Evolutionary conservation across 2,329 filamentous ascomycete species (phyloP).

Genomic region (Aspergillus ochraceus): DNA sequence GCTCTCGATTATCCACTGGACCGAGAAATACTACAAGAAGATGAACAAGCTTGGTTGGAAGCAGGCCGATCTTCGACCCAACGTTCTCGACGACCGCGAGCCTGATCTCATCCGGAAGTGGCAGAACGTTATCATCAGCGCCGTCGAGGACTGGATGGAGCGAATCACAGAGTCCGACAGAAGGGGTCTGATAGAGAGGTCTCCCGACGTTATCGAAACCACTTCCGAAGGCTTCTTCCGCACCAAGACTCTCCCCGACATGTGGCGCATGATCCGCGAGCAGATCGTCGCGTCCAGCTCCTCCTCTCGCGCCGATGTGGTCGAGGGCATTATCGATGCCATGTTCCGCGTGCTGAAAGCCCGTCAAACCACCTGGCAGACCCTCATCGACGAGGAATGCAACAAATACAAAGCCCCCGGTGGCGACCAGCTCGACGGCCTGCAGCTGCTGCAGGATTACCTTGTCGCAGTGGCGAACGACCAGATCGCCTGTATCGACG

Average conservation of each 20-base stretch:
- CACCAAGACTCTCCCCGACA: constrained; percentile 85
- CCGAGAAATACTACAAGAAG: constrained; percentile 92
- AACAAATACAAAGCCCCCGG: constrained; percentile 64
- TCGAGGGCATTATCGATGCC: constrained; percentile 91
- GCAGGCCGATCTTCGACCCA: constrained; percentile 74
- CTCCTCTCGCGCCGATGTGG: constrained; percentile 83
- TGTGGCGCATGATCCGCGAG: constrained; percentile 97
- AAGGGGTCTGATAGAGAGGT: constrained; percentile 76
- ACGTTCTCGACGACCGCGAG: constrained; percentile 87
- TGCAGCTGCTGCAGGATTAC: constrained; percentile 81
- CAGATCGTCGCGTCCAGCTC: constrained; percentile 83
- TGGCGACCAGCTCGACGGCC: constrained; percentile 59
- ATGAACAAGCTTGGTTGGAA: constrained; percentile 86
- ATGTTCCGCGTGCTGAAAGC: constrained; percentile 86
- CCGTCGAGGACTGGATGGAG: constrained; percentile 96
- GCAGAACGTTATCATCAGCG: constrained; percentile 89
- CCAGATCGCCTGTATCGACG: constrained; percentile 97
- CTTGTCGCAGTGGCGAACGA: constrained; percentile 96
- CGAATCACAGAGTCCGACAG: constrained; percentile 82
- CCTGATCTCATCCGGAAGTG: constrained; percentile 90
- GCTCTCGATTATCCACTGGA: constrained; percentile 90
- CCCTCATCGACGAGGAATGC: constrained; percentile 83
- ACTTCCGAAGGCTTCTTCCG: constrained; percentile 90
- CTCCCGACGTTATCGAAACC: constrained; percentile 76
- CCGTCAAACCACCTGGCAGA: constrained; percentile 83